Conservation (phyloP, 192 early-diverging fungal genomes). For the Entomortierella lignicola region DNA sequence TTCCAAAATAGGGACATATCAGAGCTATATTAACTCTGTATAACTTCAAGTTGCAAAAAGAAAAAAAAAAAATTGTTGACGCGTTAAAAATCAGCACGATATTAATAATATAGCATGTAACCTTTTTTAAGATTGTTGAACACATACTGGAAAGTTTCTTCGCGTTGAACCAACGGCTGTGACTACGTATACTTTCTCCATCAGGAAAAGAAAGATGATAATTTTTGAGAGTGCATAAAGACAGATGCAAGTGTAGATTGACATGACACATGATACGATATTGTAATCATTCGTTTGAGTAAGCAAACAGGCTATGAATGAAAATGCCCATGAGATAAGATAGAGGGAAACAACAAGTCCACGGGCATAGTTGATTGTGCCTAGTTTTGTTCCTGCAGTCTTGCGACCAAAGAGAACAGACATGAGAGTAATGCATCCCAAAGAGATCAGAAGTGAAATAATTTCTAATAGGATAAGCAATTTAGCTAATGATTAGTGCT, state of each 20-base stretch:
- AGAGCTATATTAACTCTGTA: slow-evolving; percentile 40
- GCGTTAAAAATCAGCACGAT: no score
- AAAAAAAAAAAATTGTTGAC: no score
- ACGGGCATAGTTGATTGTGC: neutral
- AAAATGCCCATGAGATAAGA: neutral
- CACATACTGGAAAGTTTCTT: neutral
- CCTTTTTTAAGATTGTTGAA: neutral
- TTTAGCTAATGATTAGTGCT: no score
- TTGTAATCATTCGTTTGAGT: neutral
- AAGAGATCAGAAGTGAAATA: neutral
- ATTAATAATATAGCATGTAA: no score
- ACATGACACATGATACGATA: neutral
- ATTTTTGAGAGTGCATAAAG: neutral
- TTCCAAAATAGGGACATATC: slow-evolving; percentile 26
- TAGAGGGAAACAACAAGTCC: neutral
- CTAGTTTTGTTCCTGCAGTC: neutral
- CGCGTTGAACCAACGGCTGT: neutral
- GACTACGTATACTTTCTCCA: neutral
- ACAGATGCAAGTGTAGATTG: neutral
- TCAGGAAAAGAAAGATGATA: neutral
- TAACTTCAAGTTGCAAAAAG: slow-evolving; percentile 19
- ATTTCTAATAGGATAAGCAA: no score
- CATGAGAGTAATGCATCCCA: neutral
- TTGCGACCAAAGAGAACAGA: neutral
- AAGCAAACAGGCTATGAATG: neutral